Evolutionary conservation across 768 basidiomycete species (phyloP).

Genomic region (Paxillus rubicundulus): DNA sequence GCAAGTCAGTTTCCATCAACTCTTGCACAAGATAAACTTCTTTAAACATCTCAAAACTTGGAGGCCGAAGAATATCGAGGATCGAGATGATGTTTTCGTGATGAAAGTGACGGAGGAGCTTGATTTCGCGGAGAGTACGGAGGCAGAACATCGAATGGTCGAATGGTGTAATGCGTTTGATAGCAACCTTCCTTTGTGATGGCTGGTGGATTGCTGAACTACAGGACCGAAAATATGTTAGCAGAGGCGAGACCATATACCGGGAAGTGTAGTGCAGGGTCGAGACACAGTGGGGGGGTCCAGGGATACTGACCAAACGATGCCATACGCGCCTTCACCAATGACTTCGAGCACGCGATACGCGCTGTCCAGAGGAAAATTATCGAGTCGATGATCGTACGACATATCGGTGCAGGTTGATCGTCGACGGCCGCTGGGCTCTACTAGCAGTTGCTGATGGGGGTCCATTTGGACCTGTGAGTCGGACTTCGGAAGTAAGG

Average conservation of each 20-base stretch:
- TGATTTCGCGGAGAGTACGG: slow-evolving; percentile 82
- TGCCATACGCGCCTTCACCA: slow-evolving; percentile 94
- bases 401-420: slow-evolving; percentile 16
- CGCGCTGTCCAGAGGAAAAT: slow-evolving; percentile 49
- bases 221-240: slow-evolving; percentile 6
- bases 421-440: slow-evolving; percentile 4
- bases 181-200: slow-evolving; percentile 84
- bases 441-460: neutral
- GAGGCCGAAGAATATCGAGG: slow-evolving; percentile 87
- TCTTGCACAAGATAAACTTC: slow-evolving; percentile 81
- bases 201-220: slow-evolving; percentile 77
- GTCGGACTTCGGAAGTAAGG: slow-evolving; percentile 24
- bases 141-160: slow-evolving; percentile 94
- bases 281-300: neutral
- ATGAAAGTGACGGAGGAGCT: slow-evolving; percentile 84
- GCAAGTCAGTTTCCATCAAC: slow-evolving; percentile 90
- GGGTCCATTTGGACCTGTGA: neutral
- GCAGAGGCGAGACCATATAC: slow-evolving; percentile 6
- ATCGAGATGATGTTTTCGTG: slow-evolving; percentile 93
- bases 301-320: slow-evolving; percentile 58
- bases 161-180: slow-evolving; percentile 94
- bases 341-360: slow-evolving; percentile 83
- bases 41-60: slow-evolving; percentile 70
- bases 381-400: slow-evolving; percentile 34
- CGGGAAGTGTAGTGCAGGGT: slow-evolving; percentile 1